A percentile compares a stretch with the other conserved stretches of the same genome.
Evolutionary conservation across 2,329 filamentous ascomycete species (phyloP).

Genomic region (Bertia moriformis): DNA sequence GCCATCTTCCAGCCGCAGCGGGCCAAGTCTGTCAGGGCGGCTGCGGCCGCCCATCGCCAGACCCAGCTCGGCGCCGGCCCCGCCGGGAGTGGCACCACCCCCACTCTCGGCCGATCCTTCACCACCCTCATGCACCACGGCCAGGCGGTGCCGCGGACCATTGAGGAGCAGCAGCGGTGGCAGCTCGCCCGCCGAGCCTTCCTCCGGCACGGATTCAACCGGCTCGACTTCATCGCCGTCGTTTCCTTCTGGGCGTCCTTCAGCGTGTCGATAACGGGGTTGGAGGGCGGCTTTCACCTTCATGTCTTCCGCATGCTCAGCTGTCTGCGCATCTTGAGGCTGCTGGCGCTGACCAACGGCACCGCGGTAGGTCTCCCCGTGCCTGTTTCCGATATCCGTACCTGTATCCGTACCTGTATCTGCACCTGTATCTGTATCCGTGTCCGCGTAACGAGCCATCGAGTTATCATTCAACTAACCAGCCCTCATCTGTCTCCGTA

Average conservation of each 20-base stretch:
- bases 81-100: no score
- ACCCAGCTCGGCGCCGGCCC: slow-evolving; percentile 37
- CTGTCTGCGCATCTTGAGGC: slow-evolving; percentile 77
- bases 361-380: slow-evolving; percentile 55
- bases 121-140: slow-evolving; percentile 59
- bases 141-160: slow-evolving; percentile 42
- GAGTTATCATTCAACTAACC: no score
- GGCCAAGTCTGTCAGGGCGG: slow-evolving; percentile 49
- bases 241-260: slow-evolving; percentile 93
- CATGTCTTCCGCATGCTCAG: slow-evolving; percentile 95
- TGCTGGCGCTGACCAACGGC: slow-evolving; percentile 84
- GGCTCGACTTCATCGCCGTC: slow-evolving; percentile 85
- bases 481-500: no score
- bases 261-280: slow-evolving; percentile 49
- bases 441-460: no score
- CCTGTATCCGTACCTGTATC: no score
- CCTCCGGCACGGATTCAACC: slow-evolving; percentile 86
- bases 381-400: no score
- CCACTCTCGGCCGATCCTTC: slow-evolving; percentile 65
- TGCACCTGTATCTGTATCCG: no score
- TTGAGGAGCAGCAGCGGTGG: slow-evolving; percentile 65
- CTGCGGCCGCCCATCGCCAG: slow-evolving; percentile 27
- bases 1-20: slow-evolving; percentile 71
- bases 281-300: slow-evolving; percentile 58
- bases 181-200: slow-evolving; percentile 85